phyloP scores from a whole-genome alignment of 1,284 basidiomycete species.

The Boletus albobrunnescens region DNA sequence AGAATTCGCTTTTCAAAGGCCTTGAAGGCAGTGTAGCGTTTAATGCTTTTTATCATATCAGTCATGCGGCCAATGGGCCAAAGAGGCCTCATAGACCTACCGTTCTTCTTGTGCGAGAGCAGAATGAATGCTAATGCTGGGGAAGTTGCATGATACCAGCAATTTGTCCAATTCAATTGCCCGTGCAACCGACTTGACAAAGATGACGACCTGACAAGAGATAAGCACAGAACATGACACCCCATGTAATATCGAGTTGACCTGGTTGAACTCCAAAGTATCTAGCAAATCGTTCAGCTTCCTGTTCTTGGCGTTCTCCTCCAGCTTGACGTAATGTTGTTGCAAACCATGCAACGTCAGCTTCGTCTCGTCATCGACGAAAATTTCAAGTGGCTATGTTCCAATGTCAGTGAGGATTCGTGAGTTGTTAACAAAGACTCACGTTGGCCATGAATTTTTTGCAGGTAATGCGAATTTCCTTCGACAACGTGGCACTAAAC shows the following conservation, averaged over 20 bases:
- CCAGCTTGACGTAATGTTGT: conserved; percentile 97
- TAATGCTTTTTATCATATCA: conserved; percentile 57
- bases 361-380: conserved; percentile 99
- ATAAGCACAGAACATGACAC: conserved; percentile 2
- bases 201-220: conserved; percentile 85
- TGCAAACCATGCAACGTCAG: conserved; percentile 97
- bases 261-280: conserved; percentile 98
- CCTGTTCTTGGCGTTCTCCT: conserved; percentile 94
- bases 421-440: conserved; percentile 33
- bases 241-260: conserved; percentile 34
- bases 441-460: conserved; percentile 99
- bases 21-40: conserved; percentile 98
- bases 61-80: background rate
- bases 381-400: conserved; percentile 92
- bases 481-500: conserved; percentile 98
- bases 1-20: conserved; percentile 99
- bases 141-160: conserved; percentile 97
- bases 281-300: conserved; percentile 97
- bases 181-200: conserved; percentile 96
- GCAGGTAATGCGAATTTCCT: conserved; percentile 96
- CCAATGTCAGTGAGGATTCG: conserved; percentile 4
- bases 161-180: conserved; percentile 97
- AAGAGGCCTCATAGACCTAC: conserved; percentile 42
- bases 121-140: conserved; percentile 96
- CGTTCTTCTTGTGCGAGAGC: conserved; percentile 93